A percentile compares a stretch with the other conserved stretches of the same genome.
phyloP scores from a whole-genome alignment of 75 land plant genomes.

The Pinus taeda region DNA sequence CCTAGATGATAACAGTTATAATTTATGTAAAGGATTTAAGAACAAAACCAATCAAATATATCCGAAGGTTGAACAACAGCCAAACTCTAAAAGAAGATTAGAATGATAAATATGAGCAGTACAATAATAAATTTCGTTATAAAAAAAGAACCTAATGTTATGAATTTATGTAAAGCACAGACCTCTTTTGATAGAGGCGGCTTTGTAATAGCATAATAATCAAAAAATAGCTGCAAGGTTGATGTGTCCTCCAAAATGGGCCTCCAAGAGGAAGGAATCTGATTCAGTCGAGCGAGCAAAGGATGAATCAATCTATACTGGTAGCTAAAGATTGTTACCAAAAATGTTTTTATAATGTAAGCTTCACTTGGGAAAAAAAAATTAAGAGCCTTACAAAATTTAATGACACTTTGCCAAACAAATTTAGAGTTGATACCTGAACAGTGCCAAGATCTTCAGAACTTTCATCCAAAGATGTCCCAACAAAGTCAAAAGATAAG shows the following conservation, averaged over 20 bases:
- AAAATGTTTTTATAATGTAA: background rate
- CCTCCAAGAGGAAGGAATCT: conserved; percentile 91
- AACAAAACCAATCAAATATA: no score
- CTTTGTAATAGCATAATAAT: conserved; percentile 72
- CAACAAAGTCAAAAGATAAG: conserved; percentile 91
- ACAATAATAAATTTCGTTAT: background rate
- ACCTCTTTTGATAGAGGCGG: conserved; percentile 92
- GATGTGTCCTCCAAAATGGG: conserved; percentile 76
- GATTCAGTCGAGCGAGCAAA: conserved; percentile 3
- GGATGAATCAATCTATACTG: conserved; percentile 9
- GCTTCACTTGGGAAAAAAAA: background rate
- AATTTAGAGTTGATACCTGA: conserved; percentile 46
- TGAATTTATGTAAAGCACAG: conserved; percentile 4
- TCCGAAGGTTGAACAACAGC: no score
- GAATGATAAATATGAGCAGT: background rate
- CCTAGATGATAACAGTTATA: no score
- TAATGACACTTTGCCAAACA: background rate
- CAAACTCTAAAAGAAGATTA: no score
- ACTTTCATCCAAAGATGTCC: conserved; percentile 92
- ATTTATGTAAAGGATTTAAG: no score
- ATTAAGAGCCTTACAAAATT: background rate
- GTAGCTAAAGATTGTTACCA: background rate
- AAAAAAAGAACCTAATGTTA: background rate
- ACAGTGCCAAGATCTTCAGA: conserved; percentile 95
- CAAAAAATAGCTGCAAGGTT: conserved; percentile 89